Evolutionary conservation across 2,329 filamentous ascomycete species (phyloP), one percentile per base, ranked within the genome.

Genomic region (Claviceps pazoutovae): DNA sequence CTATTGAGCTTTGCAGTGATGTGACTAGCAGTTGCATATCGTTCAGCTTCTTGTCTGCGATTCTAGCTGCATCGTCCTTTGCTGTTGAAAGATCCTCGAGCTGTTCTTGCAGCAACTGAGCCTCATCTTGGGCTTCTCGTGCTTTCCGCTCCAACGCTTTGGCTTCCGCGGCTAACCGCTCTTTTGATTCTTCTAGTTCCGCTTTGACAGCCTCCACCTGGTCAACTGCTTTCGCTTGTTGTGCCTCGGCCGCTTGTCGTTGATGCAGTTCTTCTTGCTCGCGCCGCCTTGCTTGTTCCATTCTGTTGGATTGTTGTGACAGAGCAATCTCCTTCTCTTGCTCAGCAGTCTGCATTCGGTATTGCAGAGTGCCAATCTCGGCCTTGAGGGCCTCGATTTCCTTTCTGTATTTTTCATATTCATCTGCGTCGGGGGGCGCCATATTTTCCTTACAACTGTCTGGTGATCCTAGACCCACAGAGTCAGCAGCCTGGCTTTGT

Each of bases 191-290:
- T 0, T 72, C 70, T 7, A 82, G 59, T 55, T 84, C 80, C 7
- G 66, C 67, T 48, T 73, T 71, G 9, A 78, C 54, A 0, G 66
- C 61, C 51, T 80, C 77, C 2, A 74, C 62, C 58, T 79, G 73
- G 14, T 74, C 68, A 30, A 69, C 61, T 0, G 74, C 72, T 44
- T 74, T 75, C 7, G 68, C 67, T 46, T 71, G 74, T 45, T 78
- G 78, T 0, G 70, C 69, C 57, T 84, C 80, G 30, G 79, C 80
- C 0, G 71, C 70, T 55, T 83, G 78, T 45, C 77, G 76, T 45
- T 74, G 74, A 60, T 87, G 84, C 61, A 86, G 89, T 62, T 95
- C 90, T 8, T 87, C 83, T 60, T 96, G 89, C n/a, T 87, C 85
- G 56, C 84, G 86, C 47, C 83, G 76, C 57, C 87, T 83, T 1